Percentiles rank a stretch among this genome's conserved stretches.
Evolutionary conservation across 805 yeast genomes (phyloP).

Genomic region (Metschnikowia noctiluminum): DNA sequence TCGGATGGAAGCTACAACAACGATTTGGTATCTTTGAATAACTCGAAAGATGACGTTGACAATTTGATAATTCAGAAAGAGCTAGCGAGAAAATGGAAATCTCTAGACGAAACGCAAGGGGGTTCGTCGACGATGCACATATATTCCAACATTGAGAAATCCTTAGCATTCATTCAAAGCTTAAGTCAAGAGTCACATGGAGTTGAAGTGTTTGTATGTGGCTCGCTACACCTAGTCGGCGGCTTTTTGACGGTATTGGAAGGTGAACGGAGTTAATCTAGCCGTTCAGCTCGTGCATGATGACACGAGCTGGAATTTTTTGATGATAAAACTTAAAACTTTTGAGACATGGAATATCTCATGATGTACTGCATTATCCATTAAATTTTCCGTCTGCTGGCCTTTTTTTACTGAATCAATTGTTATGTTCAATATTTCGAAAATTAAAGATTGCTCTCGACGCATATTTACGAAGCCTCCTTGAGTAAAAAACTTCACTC

Average conservation of each 20-base stretch:
- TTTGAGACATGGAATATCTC: too few species aligned
- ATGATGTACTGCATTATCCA: too few species aligned
- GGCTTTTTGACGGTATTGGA: constrained; percentile 88
- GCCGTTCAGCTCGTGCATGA: too few species aligned
- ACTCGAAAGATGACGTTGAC: constrained; percentile 74
- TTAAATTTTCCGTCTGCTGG: too few species aligned
- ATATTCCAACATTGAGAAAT: constrained; percentile 71
- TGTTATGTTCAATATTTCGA: too few species aligned
- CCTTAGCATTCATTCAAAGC: constrained; percentile 52
- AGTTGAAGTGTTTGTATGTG: constrained; percentile 84
- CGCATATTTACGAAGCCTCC: too few species aligned
- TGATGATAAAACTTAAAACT: background rate
- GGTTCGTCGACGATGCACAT: constrained; percentile 44
- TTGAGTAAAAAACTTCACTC: too few species aligned
- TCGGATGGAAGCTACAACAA: constrained; percentile 71
- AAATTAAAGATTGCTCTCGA: too few species aligned
- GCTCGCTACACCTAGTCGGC: constrained; percentile 92
- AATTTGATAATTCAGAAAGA: constrained; percentile 75
- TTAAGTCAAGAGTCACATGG: constrained; percentile 30
- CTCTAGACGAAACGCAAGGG: constrained; percentile 39
- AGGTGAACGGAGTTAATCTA: constrained; percentile 26
- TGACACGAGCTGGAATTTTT: background rate
- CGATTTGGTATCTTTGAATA: constrained; percentile 84
- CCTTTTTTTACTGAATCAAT: too few species aligned
- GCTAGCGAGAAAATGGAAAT: constrained; percentile 67